phyloP scores from a whole-genome alignment of 176 grass and related monocot genomes.

The Thalia dealbata region DNA sequence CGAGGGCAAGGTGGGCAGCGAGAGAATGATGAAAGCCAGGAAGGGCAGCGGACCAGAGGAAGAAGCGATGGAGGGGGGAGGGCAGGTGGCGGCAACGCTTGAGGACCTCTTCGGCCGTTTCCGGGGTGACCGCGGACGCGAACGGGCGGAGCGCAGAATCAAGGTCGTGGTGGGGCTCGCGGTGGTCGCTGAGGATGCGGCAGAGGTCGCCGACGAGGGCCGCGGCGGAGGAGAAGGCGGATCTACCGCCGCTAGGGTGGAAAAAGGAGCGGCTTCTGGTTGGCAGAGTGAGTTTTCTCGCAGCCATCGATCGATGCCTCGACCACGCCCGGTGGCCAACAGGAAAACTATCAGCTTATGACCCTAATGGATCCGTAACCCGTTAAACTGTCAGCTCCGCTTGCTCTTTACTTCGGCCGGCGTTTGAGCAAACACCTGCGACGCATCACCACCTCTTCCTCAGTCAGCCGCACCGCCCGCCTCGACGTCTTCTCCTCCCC shows the following conservation, averaged over 20 bases:
- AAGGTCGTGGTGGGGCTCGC: constrained; percentile 67
- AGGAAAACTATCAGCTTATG: not conserved
- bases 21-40: constrained; percentile 39
- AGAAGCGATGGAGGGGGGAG: constrained; percentile 53
- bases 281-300: not conserved
- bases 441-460: constrained; percentile 44
- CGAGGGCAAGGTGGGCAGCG: constrained; percentile 39
- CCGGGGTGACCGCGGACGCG: constrained; percentile 35
- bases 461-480: constrained; percentile 50
- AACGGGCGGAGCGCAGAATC: constrained; percentile 37
- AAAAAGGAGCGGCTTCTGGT: not conserved
- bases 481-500: constrained; percentile 85
- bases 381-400: not conserved
- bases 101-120: constrained; percentile 39
- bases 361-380: not conserved
- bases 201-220: constrained; percentile 50
- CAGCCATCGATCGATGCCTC: not conserved
- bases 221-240: not conserved
- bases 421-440: no score
- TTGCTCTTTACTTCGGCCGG: no score
- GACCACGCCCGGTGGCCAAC: not conserved
- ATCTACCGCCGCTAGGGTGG: not conserved
- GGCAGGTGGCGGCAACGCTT: constrained; percentile 56
- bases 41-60: constrained; percentile 41
- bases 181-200: constrained; percentile 69